Conservation (phyloP, 2,329 filamentous ascomycete genomes). For the Proliferodiscus dingleyae region DNA sequence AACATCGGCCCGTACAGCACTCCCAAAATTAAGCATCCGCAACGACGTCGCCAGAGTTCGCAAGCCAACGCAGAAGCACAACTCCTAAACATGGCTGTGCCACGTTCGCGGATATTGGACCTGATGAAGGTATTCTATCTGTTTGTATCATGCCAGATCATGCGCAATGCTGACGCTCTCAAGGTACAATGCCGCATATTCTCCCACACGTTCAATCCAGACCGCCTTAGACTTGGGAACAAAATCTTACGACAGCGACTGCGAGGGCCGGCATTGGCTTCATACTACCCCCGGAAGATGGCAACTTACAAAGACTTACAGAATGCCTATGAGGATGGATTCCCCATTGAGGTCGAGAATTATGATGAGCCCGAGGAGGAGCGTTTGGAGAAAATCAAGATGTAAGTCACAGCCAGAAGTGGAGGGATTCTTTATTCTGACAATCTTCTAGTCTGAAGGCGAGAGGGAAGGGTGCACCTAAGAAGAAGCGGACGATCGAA, state of each 20-base stretch:
- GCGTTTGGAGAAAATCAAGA: conserved; percentile 68
- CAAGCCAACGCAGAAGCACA: conserved; percentile 1
- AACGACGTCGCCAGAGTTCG: conserved; percentile 8
- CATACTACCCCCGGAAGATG: conserved; percentile 81
- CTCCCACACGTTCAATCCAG: conserved; percentile 84
- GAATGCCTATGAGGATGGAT: conserved; percentile 47
- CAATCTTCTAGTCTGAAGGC: conserved; percentile 56
- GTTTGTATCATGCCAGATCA: background rate
- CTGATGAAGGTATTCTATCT: conserved; percentile 65
- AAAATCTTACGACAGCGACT: conserved; percentile 87
- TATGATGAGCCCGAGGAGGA: conserved; percentile 75
- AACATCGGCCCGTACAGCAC: conserved; percentile 13
- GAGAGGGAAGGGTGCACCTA: conserved; percentile 80
- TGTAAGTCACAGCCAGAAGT: conserved; percentile 37
- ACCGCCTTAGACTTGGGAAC: conserved; percentile 76
- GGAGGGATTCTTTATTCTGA: conserved; percentile 13
- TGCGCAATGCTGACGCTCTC: background rate
- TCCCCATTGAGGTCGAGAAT: conserved; percentile 24
- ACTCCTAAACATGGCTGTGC: conserved; percentile 52
- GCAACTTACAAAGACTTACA: conserved; percentile 64
- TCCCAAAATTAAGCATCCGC: conserved; percentile 6
- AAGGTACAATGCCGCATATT: conserved; percentile 91
- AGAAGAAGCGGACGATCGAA: conserved; percentile 73
- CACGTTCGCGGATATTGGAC: conserved; percentile 59
- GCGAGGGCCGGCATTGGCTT: conserved; percentile 72